Evolutionary conservation across 176 grass and related monocot species (phyloP).

Genomic region (Aechmea fasciata): DNA sequence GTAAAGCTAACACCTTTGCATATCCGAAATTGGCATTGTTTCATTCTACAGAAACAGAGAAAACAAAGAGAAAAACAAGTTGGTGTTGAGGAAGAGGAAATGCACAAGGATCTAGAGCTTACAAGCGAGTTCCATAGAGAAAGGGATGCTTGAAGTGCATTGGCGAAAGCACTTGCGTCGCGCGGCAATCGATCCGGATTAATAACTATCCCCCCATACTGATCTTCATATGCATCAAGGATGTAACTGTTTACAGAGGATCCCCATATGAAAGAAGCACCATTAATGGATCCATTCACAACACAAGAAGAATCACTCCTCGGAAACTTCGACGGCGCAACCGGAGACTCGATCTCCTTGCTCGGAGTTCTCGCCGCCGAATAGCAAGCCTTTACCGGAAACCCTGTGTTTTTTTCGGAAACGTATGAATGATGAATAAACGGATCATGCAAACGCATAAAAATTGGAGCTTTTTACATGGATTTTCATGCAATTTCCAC

Average conservation of each 20-base stretch:
- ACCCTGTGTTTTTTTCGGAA: neutral
- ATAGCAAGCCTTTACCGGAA: slow-evolving; percentile 28
- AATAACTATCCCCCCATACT: slow-evolving; percentile 84
- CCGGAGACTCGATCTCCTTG: slow-evolving; percentile 16
- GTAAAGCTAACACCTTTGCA: neutral
- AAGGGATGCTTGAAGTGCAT: slow-evolving; percentile 47
- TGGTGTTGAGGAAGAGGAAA: neutral
- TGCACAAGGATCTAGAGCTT: slow-evolving; percentile 13
- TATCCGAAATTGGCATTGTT: neutral
- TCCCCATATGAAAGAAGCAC: slow-evolving; percentile 12
- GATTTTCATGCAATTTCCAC: neutral
- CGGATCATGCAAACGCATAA: too few relatives aligned
- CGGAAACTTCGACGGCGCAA: slow-evolving; percentile 6
- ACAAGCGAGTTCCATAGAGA: slow-evolving; percentile 68
- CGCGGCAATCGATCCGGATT: slow-evolving; percentile 48
- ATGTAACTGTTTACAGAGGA: slow-evolving; percentile 36
- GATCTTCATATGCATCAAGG: slow-evolving; percentile 62
- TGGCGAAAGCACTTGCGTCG: slow-evolving; percentile 41
- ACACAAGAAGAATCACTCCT: slow-evolving; percentile 16
- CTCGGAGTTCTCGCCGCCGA: slow-evolving; percentile 20
- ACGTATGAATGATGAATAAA: neutral
- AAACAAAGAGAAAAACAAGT: neutral
- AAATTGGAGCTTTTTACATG: neutral
- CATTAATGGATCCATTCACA: slow-evolving; percentile 25
- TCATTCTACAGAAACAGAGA: too few relatives aligned